Percentiles rank a stretch among this genome's conserved stretches.
Evolutionary conservation across 169 alveolate genomes (phyloP).

Genomic region (Plasmodium vivax): DNA sequence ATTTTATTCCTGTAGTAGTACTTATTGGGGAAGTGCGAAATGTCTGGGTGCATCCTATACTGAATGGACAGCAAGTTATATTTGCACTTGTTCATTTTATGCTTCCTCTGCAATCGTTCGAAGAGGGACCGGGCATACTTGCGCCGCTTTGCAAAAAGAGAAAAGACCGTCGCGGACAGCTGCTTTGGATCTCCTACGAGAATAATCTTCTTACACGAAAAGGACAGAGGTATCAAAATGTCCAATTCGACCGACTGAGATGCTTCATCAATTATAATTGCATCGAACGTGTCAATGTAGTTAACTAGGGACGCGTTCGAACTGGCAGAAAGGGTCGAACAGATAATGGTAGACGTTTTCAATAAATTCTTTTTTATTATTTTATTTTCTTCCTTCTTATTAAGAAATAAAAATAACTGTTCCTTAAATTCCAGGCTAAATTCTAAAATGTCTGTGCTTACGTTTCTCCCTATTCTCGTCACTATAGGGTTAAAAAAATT

Average conservation of each 20-base stretch:
- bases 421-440: conserved; percentile 90
- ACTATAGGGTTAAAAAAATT: conserved; percentile 87
- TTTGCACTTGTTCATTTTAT: conserved; percentile 81
- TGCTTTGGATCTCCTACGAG: conserved; percentile 97
- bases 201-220: conserved; percentile 90
- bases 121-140: conserved; percentile 90
- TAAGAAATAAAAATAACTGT: conserved; percentile 76
- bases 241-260: conserved; percentile 93
- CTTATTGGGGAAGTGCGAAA: conserved; percentile 93
- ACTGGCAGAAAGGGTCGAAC: conserved; percentile 92
- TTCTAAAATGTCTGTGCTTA: conserved; percentile 89
- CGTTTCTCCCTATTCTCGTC: conserved; percentile 93
- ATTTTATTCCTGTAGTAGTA: conserved; percentile 90
- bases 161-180: conserved; percentile 97
- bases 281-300: conserved; percentile 88
- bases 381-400: conserved; percentile 19
- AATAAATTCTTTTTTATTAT: conserved; percentile 82
- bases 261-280: conserved; percentile 98
- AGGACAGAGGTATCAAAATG: conserved; percentile 84
- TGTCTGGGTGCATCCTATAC: conserved; percentile 97
- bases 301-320: conserved; percentile 89
- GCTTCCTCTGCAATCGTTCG: conserved; percentile 87
- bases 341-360: conserved; percentile 88
- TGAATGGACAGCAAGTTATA: conserved; percentile 90
- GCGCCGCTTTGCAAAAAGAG: conserved; percentile 85